phyloP scores from a whole-genome alignment of 139 green algal genomes.

The Microglena sp. region DNA sequence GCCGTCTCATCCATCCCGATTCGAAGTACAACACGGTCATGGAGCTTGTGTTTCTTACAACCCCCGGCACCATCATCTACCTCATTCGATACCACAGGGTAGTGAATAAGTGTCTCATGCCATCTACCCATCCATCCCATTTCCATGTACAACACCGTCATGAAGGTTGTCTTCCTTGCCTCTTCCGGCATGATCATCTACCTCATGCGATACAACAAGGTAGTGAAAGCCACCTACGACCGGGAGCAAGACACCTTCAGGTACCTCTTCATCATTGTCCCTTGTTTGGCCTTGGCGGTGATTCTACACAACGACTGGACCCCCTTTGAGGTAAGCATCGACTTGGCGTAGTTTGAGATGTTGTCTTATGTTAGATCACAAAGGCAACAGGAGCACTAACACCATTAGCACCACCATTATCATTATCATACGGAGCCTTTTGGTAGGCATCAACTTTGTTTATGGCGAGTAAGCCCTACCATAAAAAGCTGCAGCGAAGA shows the following conservation, averaged over 20 bases:
- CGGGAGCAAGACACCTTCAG: constrained; percentile 95
- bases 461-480: too few species aligned
- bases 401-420: too few species aligned
- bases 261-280: constrained; percentile 71
- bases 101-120: neutral
- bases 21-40: constrained; percentile 99
- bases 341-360: too few species aligned
- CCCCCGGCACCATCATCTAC: constrained; percentile 78
- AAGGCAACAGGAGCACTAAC: too few species aligned
- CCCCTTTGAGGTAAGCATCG: constrained; percentile 66
- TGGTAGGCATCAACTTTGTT: too few species aligned
- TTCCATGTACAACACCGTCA: constrained; percentile 88
- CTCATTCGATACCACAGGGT: constrained; percentile 78
- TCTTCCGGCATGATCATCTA: constrained; percentile 80
- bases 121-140: too few species aligned
- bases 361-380: too few species aligned
- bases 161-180: constrained; percentile 95
- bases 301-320: constrained; percentile 70
- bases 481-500: too few species aligned
- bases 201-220: constrained; percentile 81
- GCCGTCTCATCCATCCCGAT: too few species aligned
- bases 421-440: too few species aligned
- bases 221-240: constrained; percentile 91
- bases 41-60: constrained; percentile 93
- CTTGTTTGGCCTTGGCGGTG: constrained; percentile 67